Evolutionary conservation across 768 basidiomycete species (phyloP).

Genomic region (Pleurotus citrinopileatus): DNA sequence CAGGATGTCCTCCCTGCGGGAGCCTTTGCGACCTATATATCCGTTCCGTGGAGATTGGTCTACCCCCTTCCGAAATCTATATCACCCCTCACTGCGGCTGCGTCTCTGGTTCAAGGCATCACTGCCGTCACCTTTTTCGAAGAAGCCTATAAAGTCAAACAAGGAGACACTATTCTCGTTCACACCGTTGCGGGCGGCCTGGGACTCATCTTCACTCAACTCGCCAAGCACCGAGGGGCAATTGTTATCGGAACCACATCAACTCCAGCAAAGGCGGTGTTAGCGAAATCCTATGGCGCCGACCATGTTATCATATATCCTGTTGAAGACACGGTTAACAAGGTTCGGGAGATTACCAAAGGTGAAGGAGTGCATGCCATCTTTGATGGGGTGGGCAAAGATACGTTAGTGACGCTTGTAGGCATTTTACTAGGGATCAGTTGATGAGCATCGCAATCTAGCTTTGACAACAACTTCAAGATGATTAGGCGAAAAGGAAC

Average conservation of each 20-base stretch:
- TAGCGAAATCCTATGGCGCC: conserved; percentile 79
- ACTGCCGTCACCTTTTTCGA: conserved; percentile 77
- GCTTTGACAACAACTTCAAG: conserved; percentile 79
- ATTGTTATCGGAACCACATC: conserved; percentile 94
- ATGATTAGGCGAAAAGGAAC: conserved; percentile 86
- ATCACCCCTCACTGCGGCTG: conserved; percentile 61
- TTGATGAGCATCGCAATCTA: conserved; percentile 22
- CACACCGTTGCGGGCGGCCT: conserved; percentile 94
- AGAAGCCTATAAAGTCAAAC: conserved; percentile 83
- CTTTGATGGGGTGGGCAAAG: conserved; percentile 96
- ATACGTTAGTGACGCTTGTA: conserved; percentile 65
- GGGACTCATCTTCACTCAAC: conserved; percentile 65
- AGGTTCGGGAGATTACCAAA: conserved; percentile 71
- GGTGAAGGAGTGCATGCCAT: conserved; percentile 83
- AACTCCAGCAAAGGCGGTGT: conserved; percentile 73
- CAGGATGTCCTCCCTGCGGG: conserved; percentile 40
- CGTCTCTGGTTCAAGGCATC: conserved; percentile 68
- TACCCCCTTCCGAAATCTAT: conserved; percentile 60
- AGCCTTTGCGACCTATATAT: conserved; percentile 70
- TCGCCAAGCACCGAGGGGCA: conserved; percentile 72
- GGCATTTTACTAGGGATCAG: background rate
- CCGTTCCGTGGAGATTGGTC: conserved; percentile 58
- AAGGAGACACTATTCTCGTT: conserved; percentile 76
- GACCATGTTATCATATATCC: conserved; percentile 86
- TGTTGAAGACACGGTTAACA: conserved; percentile 68